Evolutionary conservation across 192 early-diverging fungal genomes (phyloP).

Genomic region (Coemansia umbellata): DNA sequence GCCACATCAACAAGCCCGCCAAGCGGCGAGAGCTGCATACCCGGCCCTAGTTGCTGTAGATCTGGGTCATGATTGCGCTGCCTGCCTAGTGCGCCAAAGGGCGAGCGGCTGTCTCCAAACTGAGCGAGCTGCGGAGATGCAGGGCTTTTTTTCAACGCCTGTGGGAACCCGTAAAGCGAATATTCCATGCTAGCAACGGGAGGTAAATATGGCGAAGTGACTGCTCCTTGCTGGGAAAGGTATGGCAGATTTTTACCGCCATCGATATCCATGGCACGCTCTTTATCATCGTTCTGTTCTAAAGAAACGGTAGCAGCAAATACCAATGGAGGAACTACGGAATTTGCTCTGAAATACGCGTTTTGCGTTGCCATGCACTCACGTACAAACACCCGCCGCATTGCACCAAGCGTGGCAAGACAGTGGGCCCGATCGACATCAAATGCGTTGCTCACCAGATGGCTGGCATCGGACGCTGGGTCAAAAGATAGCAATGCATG

Average conservation of each 20-base stretch:
- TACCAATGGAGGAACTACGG: constrained; percentile 29
- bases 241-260: no score
- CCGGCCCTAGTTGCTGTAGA: constrained; percentile 21
- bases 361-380: constrained; percentile 41
- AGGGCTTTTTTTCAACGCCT: background rate
- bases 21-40: constrained; percentile 20
- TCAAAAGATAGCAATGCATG: constrained; percentile 17
- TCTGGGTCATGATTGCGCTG: constrained; percentile 5
- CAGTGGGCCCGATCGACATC: constrained; percentile 59
- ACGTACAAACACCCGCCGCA: constrained; percentile 55
- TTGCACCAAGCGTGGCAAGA: constrained; percentile 52
- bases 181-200: constrained; percentile 47
- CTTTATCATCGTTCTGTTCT: background rate
- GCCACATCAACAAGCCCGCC: constrained; percentile 45
- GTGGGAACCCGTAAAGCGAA: constrained; percentile 23
- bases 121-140: background rate
- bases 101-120: background rate
- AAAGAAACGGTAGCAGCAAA: background rate
- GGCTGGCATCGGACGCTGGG: constrained; percentile 35
- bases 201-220: constrained; percentile 15
- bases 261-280: constrained; percentile 12
- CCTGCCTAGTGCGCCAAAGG: background rate
- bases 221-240: no score
- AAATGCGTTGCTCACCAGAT: constrained; percentile 57
- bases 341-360: constrained; percentile 39